A percentile compares a stretch with the other conserved stretches of the same genome.
phyloP scores from a whole-genome alignment of 2,329 filamentous ascomycete species.

The Botrytis tulipae region DNA sequence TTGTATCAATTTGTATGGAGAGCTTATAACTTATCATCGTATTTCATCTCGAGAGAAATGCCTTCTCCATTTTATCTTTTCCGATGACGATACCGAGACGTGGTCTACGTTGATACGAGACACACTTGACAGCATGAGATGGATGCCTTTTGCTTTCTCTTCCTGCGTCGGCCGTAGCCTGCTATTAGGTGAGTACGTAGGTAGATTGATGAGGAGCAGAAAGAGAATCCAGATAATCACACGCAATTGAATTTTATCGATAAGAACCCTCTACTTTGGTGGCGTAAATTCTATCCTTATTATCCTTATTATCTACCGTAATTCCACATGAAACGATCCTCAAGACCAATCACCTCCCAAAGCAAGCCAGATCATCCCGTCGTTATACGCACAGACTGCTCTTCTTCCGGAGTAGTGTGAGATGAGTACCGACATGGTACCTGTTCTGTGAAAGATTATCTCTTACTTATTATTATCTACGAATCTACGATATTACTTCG shows the following conservation, averaged over 20 bases:
- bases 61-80: not conserved
- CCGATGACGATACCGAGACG: not conserved
- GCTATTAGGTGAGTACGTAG: no score
- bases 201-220: not conserved
- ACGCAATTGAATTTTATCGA: not conserved
- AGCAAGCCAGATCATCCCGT: not conserved
- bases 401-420: not conserved
- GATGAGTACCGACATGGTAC: not conserved
- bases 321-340: conserved; percentile 6
- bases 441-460: no score
- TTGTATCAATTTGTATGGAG: not conserved
- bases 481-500: no score
- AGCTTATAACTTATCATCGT: not conserved
- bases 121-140: not conserved
- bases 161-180: not conserved
- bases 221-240: not conserved
- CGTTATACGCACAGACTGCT: not conserved
- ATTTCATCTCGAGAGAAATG: not conserved
- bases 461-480: no score
- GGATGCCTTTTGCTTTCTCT: not conserved
- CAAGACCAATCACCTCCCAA: not conserved
- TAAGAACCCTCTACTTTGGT: not conserved
- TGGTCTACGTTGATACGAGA: not conserved
- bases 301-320: not conserved
- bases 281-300: not conserved